Conservation (phyloP, 805 yeast species). For the Naumovozyma dairenensis region DNA sequence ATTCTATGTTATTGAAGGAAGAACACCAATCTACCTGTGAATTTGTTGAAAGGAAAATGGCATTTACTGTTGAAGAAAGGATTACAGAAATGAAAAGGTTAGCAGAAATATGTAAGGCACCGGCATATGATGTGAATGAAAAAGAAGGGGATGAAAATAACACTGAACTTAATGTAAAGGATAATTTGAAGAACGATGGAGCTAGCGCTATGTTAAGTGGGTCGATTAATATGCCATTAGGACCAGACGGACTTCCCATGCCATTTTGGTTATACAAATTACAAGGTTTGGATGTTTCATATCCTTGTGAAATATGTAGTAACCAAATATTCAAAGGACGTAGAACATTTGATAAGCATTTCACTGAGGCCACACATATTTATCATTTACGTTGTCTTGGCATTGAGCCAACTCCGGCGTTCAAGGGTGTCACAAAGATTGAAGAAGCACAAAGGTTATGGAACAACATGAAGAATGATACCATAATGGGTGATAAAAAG, state of each 20-base stretch:
- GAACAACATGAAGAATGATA: slow-evolving; percentile 30
- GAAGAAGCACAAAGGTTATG: slow-evolving; percentile 58
- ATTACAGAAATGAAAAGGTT: slow-evolving; percentile 41
- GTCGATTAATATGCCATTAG: slow-evolving; percentile 55
- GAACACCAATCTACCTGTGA: slow-evolving; percentile 42
- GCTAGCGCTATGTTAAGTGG: slow-evolving; percentile 31
- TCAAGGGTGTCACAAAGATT: slow-evolving; percentile 56
- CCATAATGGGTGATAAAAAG: slow-evolving; percentile 5
- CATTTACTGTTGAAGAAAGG: slow-evolving; percentile 64
- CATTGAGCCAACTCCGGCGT: slow-evolving; percentile 40
- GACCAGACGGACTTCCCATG: slow-evolving; percentile 84
- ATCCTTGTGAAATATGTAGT: slow-evolving; percentile 82
- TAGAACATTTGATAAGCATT: slow-evolving; percentile 62
- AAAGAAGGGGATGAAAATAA: slow-evolving; percentile 27
- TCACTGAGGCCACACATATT: slow-evolving; percentile 56
- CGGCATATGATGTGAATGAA: slow-evolving; percentile 32
- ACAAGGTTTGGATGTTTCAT: slow-evolving; percentile 69
- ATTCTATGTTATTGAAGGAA: slow-evolving; percentile 32
- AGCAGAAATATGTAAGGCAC: slow-evolving; percentile 27
- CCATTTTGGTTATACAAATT: slow-evolving; percentile 90
- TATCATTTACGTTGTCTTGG: slow-evolving; percentile 73
- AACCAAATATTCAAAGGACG: slow-evolving; percentile 65
- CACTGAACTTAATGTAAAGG: slow-evolving; percentile 13
- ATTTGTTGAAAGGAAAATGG: slow-evolving; percentile 54
- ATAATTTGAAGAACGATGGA: slow-evolving; percentile 12